Base-by-base conservation (phyloP, 345 rosid genomes). In the Bretschneidera sinensis region DNA sequence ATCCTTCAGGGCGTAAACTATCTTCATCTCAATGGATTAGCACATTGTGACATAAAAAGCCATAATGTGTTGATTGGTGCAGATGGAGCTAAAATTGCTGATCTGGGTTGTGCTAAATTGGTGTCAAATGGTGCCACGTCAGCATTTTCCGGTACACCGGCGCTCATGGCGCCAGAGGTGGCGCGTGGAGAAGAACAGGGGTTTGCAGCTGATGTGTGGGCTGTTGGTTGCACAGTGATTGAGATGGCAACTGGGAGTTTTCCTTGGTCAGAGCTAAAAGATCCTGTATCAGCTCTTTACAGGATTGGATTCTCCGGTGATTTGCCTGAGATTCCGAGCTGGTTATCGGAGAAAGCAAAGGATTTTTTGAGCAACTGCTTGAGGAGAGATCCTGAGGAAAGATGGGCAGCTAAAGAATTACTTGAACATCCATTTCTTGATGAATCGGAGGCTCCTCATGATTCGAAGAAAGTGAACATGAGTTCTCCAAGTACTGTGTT, bases 121-220 rank as follows among this genome's bases (percentile, higher is more conserved):
- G 76, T 74, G 21, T 24, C 23, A 28, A 60, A 33, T 28, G 52
- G 56, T 6, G 62, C 47, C 45, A 53, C 18, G 54, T 63, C 79
- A 22, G 71, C 55, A 17, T 71, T 88, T 68, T 75, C 91, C 55
- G 98, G 98, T 34, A 89, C 98, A 33, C 98, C 98, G 75, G 82
- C 81, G 68, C 89, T 85, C 63, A 92, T 92, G 98, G 71, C 98
- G 0, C 98, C 97, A 51, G 98, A 92, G 81, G 96, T 84, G 20
- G 95, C 94, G 0, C 79, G 97, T 0, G 87, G 92, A 17, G 94
- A 89, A 67, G 89, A 81, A 4, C 98, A 92, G 73, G 84, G 95
- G 24, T 82, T 75, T 54, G 72, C 81, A 8, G 96, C 96, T 55
- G 98, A 92, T 56, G 74, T 92, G 20, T 92, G 98, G 98, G 92